Evolutionary conservation across 2,329 filamentous ascomycete species (phyloP).

Genomic region (Neonectria ditissima): DNA sequence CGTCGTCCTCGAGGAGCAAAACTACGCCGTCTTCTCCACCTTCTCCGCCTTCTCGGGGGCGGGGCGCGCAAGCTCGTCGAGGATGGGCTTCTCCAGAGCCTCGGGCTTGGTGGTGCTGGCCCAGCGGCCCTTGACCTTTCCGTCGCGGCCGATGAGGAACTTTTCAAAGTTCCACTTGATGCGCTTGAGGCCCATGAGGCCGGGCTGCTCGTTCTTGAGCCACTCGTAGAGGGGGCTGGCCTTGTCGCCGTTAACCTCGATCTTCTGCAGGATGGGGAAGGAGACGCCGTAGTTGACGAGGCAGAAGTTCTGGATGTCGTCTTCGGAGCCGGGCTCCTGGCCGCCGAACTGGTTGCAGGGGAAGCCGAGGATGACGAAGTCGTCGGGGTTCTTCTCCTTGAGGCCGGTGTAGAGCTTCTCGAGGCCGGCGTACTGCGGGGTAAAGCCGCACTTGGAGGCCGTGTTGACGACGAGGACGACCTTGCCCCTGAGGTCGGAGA

Average conservation of each 20-base stretch:
- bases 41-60: conserved; percentile 73
- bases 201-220: conserved; percentile 79
- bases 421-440: conserved; percentile 90
- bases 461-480: conserved; percentile 98
- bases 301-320: conserved; percentile 87
- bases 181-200: conserved; percentile 86
- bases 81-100: conserved; percentile 77
- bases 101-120: conserved; percentile 90
- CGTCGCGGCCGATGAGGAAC: conserved; percentile 89
- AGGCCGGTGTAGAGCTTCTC: conserved; percentile 89
- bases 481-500: conserved; percentile 84
- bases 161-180: conserved; percentile 99
- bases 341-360: conserved; percentile 97
- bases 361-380: conserved; percentile 92
- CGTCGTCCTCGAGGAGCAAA: background rate
- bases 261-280: conserved; percentile 92
- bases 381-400: conserved; percentile 74
- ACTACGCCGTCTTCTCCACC: conserved; percentile 54
- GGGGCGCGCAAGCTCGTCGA: conserved; percentile 72
- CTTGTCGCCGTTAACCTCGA: conserved; percentile 90
- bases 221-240: conserved; percentile 85
- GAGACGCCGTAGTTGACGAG: conserved; percentile 91
- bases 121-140: conserved; percentile 87
- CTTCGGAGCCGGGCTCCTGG: conserved; percentile 88
- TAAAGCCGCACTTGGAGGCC: conserved; percentile 98